Evolutionary conservation across 257 asterid species (phyloP).

Genomic region (Schizonepeta tenuifolia): DNA sequence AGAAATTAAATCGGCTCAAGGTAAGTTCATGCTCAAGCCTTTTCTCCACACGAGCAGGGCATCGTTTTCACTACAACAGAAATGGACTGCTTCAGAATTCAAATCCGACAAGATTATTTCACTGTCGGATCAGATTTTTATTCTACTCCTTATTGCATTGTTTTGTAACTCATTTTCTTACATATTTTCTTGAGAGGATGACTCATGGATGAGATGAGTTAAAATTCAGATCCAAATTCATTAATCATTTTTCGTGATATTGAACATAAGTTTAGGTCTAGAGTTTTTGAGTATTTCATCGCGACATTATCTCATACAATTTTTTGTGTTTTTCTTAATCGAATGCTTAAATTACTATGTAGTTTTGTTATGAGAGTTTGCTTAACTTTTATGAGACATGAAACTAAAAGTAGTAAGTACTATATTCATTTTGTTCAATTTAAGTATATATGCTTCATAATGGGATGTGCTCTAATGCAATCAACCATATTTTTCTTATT

Average conservation of each 20-base stretch:
- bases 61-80: conserved; percentile 50
- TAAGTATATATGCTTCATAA: too few relatives aligned
- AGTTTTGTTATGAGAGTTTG: background rate
- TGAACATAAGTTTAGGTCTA: too few relatives aligned
- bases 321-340: too few relatives aligned
- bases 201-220: background rate
- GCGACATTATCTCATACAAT: too few relatives aligned
- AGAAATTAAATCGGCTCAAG: conserved; percentile 39
- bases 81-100: conserved; percentile 39
- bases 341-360: background rate
- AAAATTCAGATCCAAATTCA: too few relatives aligned
- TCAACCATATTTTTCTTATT: too few relatives aligned
- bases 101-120: conserved; percentile 32
- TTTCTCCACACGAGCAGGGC: conserved; percentile 36
- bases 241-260: too few relatives aligned
- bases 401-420: background rate
- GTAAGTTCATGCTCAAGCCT: conserved; percentile 39
- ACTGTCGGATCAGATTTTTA: conserved; percentile 47
- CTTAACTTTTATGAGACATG: background rate
- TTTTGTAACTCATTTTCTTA: conserved; percentile 29
- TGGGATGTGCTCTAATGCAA: too few relatives aligned
- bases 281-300: too few relatives aligned
- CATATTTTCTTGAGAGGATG: conserved; percentile 25
- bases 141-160: conserved; percentile 35
- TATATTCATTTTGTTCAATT: too few relatives aligned